Conservation (phyloP, 78 protist species). For the Bodo saltans region DNA sequence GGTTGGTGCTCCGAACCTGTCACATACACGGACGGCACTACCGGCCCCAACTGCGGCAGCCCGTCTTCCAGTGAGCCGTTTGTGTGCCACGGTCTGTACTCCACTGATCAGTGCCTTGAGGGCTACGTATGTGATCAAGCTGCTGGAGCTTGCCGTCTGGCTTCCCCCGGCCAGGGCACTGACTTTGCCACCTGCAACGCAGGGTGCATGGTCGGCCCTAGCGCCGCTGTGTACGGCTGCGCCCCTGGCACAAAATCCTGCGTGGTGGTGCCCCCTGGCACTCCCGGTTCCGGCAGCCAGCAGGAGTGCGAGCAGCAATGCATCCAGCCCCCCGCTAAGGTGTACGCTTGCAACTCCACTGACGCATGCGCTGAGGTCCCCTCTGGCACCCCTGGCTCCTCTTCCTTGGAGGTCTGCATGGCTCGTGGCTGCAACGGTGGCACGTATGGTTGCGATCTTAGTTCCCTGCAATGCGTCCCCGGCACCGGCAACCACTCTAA, state of each 20-base stretch:
- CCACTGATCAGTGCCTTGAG: background rate
- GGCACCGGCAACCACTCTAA: too few relatives aligned
- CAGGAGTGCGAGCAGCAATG: background rate
- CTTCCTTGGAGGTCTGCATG: too few relatives aligned
- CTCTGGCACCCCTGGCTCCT: too few relatives aligned
- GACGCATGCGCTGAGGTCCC: too few relatives aligned
- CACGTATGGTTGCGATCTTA: too few relatives aligned
- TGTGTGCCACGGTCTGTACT: background rate
- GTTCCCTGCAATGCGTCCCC: too few relatives aligned
- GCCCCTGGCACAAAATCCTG: background rate
- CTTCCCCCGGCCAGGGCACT: background rate
- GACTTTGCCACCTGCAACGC: background rate
- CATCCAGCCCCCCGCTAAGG: too few relatives aligned
- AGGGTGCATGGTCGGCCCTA: background rate
- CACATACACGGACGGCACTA: background rate
- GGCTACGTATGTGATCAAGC: background rate
- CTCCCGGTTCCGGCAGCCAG: background rate
- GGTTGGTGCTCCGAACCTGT: background rate
- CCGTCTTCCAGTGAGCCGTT: background rate
- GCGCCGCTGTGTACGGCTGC: background rate
- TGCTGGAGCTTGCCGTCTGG: background rate
- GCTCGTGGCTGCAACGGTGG: too few relatives aligned
- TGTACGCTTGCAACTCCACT: too few relatives aligned
- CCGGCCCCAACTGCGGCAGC: background rate
- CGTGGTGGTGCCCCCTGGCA: background rate